Conservation (phyloP, 2,329 filamentous ascomycete genomes). For the Cryphonectria japonica region DNA sequence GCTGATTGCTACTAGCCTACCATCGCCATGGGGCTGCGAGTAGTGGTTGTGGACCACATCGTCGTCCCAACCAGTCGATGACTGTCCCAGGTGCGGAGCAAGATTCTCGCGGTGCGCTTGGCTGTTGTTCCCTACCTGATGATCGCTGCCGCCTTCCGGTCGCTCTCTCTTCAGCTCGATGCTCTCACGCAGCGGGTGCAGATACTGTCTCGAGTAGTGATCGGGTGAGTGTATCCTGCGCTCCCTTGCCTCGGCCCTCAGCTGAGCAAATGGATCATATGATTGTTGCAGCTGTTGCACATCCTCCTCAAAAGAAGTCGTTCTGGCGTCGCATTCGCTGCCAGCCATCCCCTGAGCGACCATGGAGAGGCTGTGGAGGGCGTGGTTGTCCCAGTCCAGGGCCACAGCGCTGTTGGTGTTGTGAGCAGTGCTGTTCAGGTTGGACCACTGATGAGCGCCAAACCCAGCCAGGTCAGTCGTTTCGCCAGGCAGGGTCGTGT, state of each 20-base stretch:
- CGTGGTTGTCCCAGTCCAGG: constrained; percentile 27
- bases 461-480: constrained; percentile 19
- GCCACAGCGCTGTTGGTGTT: constrained; percentile 15
- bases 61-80: constrained; percentile 17
- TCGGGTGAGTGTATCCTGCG: constrained; percentile 19
- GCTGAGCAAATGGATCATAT: constrained; percentile 28
- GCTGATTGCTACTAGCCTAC: constrained; percentile 14
- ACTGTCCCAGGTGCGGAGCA: constrained; percentile 23
- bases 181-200: constrained; percentile 13
- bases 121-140: background rate
- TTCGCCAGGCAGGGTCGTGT: constrained; percentile 27
- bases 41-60: constrained; percentile 21
- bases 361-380: constrained; percentile 25
- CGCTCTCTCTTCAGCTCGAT: constrained; percentile 24
- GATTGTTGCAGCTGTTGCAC: constrained; percentile 25
- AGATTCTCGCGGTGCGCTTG: constrained; percentile 9
- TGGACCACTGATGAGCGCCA: constrained; percentile 24
- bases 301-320: constrained; percentile 12
- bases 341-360: constrained; percentile 20
- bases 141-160: constrained; percentile 9
- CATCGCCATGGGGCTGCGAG: constrained; percentile 13
- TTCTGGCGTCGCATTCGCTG: constrained; percentile 11
- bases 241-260: constrained; percentile 24
- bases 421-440: constrained; percentile 21
- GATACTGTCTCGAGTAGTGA: constrained; percentile 16